Percentiles rank a stretch among this genome's conserved stretches.
These are phyloP conservation scores for Epithemia pelagica DNA, from an alignment of 108 stramenopile species.

Conservation along the genomic window DNA sequence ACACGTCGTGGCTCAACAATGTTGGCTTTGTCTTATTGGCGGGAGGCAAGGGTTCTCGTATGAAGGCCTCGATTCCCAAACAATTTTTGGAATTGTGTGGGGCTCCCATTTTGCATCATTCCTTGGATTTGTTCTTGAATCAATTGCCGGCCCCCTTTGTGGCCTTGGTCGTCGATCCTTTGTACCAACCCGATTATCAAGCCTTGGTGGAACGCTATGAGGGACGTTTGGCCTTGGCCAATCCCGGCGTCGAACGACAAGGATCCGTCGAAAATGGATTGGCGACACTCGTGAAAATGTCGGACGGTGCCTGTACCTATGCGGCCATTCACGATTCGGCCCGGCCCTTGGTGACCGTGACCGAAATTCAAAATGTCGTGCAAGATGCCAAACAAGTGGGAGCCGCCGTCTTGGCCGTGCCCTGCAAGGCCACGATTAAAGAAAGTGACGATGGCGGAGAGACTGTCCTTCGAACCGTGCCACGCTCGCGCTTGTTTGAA, in stretches of 20 bases:
- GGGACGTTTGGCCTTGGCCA: constrained; percentile 74
- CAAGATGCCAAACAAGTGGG: constrained; percentile 66
- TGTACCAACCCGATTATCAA: constrained; percentile 79
- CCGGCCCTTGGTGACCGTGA: constrained; percentile 84
- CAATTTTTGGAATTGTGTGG: constrained; percentile 81
- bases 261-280: constrained; percentile 90
- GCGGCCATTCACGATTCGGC: constrained; percentile 91
- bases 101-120: constrained; percentile 82
- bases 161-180: constrained; percentile 85
- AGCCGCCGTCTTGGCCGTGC: constrained; percentile 92
- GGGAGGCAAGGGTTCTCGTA: constrained; percentile 90
- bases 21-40: constrained; percentile 88
- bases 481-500: constrained; percentile 83
- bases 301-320: constrained; percentile 35
- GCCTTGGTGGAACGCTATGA: constrained; percentile 51
- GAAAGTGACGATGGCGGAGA: constrained; percentile 72
- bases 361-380: constrained; percentile 67
- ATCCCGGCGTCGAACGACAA: constrained; percentile 89
- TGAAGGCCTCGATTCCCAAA: constrained; percentile 91
- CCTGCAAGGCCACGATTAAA: constrained; percentile 95
- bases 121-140: constrained; percentile 83
- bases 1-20: constrained; percentile 30
- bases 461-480: constrained; percentile 77
- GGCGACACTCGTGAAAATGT: constrained; percentile 43
- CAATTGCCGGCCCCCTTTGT: constrained; percentile 49